Evolutionary conservation across 169 alveolate genomes (phyloP), one percentile per base, ranked within the genome.

Genomic region (Amoebophrya sp.): DNA sequence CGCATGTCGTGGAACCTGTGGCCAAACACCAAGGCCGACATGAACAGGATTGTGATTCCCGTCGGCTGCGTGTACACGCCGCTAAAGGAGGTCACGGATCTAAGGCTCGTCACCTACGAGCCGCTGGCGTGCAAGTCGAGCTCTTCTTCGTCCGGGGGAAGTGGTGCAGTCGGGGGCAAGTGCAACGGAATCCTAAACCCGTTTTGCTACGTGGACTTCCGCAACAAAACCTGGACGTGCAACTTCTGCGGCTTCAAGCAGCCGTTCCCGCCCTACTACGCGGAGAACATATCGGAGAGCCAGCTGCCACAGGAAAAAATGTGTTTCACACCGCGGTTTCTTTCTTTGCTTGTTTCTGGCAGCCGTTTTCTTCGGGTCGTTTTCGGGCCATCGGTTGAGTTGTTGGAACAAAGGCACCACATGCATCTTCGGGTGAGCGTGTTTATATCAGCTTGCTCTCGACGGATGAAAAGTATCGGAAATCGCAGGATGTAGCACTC

Each of bases 1-100:
- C 96, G 99, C 88, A 97, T 98, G 95, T 96, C 99, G 89, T 99
- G 99, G 99, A 97, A 98, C 90, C 95, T 97, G 45, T 97, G 99
- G 98, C 99, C 99, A 16, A 95, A 98, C 69, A 97, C 98, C 69
- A 97, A 97, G 88, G 96, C 96, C 34, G 98, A 97, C 91, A 98
- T 97, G 40, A 96, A 98, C 78, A 94, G 98, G 93, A 97, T 97
- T 39, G 99, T 97, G 69, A 96, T 98, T 91, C 99, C 99, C 0
- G 92, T 98, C 88, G 99, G 99, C 29, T 95, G 98, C 88, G 93
- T 98, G 88, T 98, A 96, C 99, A 41, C 99, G 98, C 90, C 97
- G 96, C 89, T 95, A 93, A 69, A 93, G 90, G 89, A 93, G 90
- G 38, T 58, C 69, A 91, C 91, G 69, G 90, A 91, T 40, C 90